Evolutionary conservation across 139 green algal genomes (phyloP).

Genomic region (Picochlorum sp.): DNA sequence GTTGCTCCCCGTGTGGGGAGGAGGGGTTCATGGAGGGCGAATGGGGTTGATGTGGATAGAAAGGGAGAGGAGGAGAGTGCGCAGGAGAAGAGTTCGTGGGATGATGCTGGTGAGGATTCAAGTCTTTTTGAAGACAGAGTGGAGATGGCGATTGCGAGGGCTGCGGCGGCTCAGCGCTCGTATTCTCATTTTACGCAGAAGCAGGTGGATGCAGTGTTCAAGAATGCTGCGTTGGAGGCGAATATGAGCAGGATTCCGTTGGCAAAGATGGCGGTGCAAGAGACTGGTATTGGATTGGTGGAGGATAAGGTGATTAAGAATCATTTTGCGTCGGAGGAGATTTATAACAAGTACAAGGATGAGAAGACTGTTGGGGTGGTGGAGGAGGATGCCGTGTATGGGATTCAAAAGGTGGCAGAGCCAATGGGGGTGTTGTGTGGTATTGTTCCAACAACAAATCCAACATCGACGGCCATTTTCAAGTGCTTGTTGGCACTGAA

Average conservation of each 20-base stretch:
- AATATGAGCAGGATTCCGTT: constrained; percentile 43
- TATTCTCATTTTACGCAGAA: constrained; percentile 42
- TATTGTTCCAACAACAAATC: constrained; percentile 62
- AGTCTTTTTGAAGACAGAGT: constrained; percentile 10
- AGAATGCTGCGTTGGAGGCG: constrained; percentile 35
- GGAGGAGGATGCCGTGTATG: constrained; percentile 36
- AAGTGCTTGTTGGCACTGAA: constrained; percentile 57
- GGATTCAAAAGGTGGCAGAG: constrained; percentile 47
- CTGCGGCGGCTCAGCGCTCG: constrained; percentile 26
- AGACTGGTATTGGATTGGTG: constrained; percentile 50
- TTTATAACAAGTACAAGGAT: constrained; percentile 76
- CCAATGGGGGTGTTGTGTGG: constrained; percentile 47
- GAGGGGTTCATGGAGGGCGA: background rate
- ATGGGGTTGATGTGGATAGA: background rate
- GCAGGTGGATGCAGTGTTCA: constrained; percentile 44
- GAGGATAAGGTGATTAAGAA: constrained; percentile 64
- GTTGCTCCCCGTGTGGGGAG: no score
- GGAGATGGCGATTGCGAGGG: background rate
- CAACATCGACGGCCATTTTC: constrained; percentile 46
- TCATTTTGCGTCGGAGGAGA: constrained; percentile 61
- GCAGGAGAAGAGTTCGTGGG: background rate
- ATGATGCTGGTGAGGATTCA: constrained; percentile 12
- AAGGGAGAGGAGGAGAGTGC: background rate
- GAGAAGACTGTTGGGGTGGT: constrained; percentile 58
- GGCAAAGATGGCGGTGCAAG: constrained; percentile 54